Base-by-base conservation (phyloP, 1,284 basidiomycete genomes). In the Leccinum pallidistipes region DNA sequence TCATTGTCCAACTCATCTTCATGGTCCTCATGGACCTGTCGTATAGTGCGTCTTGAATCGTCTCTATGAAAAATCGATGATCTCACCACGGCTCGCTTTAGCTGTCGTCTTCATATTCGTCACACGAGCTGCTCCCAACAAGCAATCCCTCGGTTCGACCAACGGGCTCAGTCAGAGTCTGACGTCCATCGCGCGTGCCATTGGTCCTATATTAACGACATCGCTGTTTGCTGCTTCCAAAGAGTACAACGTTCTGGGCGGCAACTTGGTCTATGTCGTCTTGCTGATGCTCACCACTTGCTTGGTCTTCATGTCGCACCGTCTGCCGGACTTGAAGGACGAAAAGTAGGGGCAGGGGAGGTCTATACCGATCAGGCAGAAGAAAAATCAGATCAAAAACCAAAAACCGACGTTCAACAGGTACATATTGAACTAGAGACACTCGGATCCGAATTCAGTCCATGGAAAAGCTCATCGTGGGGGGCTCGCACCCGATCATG, bases 141-240 rank as follows among this genome's bases (percentile, higher is more conserved):
- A 69, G 36, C 63, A 66, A 32, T 72, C 74, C 8, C 66, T 85
- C 29, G 83, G 83, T 4, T 74, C 81, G 4, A 78, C 80, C 21
- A 84, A 83, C 62, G 84, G 83, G 9, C 74, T 86, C 10, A 79
- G 79, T 1, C 85, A 85, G 63, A 81, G 78, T 21, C 69, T 76
- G 5, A 78, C 78, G 4, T 81, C 82, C 7, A 73, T 79, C 34
- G 73, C 81, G 11, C 77, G 83, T 38, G 82, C 83, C 59, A 68
- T 84, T 29, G 83, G 81, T 3, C 84, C 84, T 0, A 73, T 71
- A 2, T 55, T 70, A 24, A 65, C 71, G 6, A 76, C 76, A 0
- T 77, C 78, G 1, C 63, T 78, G 14, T 81, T 80, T 49, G 74
- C 79, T 7, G 21, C 74, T n/a, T 78, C 77, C 11, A 71, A 74